Base-by-base conservation (phyloP, 352 stramenopile species). In the Pythium phragmiticola region DNA sequence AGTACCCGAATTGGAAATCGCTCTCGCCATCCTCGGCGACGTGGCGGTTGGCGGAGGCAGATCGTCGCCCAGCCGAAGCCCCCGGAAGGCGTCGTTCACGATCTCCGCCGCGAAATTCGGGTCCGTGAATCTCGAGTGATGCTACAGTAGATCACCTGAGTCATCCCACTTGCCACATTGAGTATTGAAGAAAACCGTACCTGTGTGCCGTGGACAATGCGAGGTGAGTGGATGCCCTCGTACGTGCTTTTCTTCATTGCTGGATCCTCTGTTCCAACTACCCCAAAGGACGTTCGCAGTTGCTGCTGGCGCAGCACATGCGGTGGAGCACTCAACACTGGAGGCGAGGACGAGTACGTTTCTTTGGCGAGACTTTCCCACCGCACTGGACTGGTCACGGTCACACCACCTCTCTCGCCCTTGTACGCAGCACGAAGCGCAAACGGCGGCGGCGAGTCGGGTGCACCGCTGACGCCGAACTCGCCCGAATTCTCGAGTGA, bases 361-460 rank as follows among this genome's bases (percentile, higher is more conserved):
- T 92, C 82, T 50, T 87, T 84, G 21, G 79, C 70, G 13, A 87
- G 45, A 59, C 67, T 81, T 37, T 89, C 82, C 85, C 85, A 94
- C 57, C 76, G 70, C 28, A 90, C 82, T 26, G 80, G 81, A 73
- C 78, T 90, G 45, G 69, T 69, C 0, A 60, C 30, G 19, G 37
- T 30, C 26, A 30, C 26, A 5, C 26, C 37, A 17, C 60, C 23
- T 5, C 36, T 46, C 4, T 21, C 43, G 23, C 37, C 45, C 11
- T 63, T 56, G 13, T 26, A 33, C 14, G 52, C 60, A 21, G 60
- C 45, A 12, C 60, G 64, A 33, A 89, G 65, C 16, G 85, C 85
- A 73, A 94, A 94, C 0, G 85, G 85, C 4, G 83, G 85, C 37
- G 85, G 82, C 0, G 85, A 94, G 1, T 60, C 58, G 9, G 84